Evolutionary conservation across 2,329 filamentous ascomycete genomes (phyloP), one percentile per base, ranked within the genome.

Genomic region (Aspergillus versicolor): DNA sequence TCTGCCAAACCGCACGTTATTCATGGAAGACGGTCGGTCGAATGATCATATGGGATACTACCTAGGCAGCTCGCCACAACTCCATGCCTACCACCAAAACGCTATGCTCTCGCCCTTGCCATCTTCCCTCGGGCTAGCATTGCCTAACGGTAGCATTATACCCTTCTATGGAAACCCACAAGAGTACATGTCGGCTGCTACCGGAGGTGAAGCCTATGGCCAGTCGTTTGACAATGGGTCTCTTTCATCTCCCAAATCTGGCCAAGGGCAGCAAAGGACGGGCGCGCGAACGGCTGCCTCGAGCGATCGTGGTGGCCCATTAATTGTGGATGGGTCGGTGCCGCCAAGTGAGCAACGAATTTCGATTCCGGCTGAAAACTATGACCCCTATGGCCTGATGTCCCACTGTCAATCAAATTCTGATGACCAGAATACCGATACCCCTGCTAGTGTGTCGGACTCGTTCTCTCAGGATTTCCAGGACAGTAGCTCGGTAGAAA

Each of bases 251-350:
- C 52, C 60, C 24, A 67, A 67, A 24, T 38, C 59, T 11, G 59
- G 62, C 17, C 58, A 60, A 7, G 58, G 63, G 9, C 64, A 68
- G 44, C 65, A 60, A 42, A 55, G 67, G 32, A 57, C 65, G 12
- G 53, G 65, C 21, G 59, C 70, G n/a, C 71, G 71, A 38, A 63
- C 69, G 22, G 60, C 60, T n/a, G 63, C 65, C 34, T 56, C 68
- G 4, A 64, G 64, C 43, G 68, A 71, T 56, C 68, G 72, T 12
- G 46, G 52, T 37, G 77, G 77, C 8, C 78, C 77, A 27, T 61
- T 80, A 56, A 79, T 80, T 38, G 74, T 80, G 5, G 78, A 81
- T 66, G 78, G 78, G 6, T 79, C 78, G 13, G 71, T 77, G 30
- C 73, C 73, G 32, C 69, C 65, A 3, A 74, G 68, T 60, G 75